Base-by-base conservation (phyloP, 495 filamentous ascomycete species). In the Lasiosphaeris hirsuta region DNA sequence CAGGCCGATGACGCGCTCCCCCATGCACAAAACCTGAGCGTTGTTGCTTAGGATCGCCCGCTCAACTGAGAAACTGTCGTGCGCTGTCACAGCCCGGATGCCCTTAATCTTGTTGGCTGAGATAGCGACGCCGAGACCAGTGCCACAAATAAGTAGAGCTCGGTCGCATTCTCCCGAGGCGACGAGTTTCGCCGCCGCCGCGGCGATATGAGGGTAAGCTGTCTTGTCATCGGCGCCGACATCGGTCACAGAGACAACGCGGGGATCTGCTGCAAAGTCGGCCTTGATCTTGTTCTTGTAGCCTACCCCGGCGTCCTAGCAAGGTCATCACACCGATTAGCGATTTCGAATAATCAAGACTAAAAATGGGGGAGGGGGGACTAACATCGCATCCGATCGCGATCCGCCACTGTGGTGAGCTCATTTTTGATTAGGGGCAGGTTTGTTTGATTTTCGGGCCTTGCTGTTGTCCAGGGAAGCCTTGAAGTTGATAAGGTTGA, bases 21-120 rank as follows among this genome's bases (percentile, higher is more conserved):
- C 90, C 80, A 95, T 87, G 73, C 90, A 95, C 30, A 95, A 81
- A 38, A 95, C 90, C 72, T 95, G 90, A 19, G 88, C 89, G 72
- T 95, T 85, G 72, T 93, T 93, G 75, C 87, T 90, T 64, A 92
- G 73, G 13, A 93, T 83, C 11, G 87, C 85, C 45, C 89, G 77
- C 79, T 95, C 90, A 41, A 95, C 89, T 45, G 81, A 86, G 76
- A 90, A 94, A 51, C 84, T 84, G 72, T 95, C 90, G 73, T 95
- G 90, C 7, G 90, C 90, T 35, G 90, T 95, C 36, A 95, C 90
- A 15, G 90, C 90, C 41, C 90, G 79, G 60, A 95, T 85, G 14
- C 90, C 90, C 52, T 85, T 88, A 54, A 93, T 88, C 71, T 93
- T 93, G 78, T 95, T 95, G 67, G 90, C 90, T 18, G 81, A 73